Evolutionary conservation across 2,329 filamentous ascomycete species (phyloP), one percentile per base, ranked within the genome.

Genomic region (Alternaria dauci): DNA sequence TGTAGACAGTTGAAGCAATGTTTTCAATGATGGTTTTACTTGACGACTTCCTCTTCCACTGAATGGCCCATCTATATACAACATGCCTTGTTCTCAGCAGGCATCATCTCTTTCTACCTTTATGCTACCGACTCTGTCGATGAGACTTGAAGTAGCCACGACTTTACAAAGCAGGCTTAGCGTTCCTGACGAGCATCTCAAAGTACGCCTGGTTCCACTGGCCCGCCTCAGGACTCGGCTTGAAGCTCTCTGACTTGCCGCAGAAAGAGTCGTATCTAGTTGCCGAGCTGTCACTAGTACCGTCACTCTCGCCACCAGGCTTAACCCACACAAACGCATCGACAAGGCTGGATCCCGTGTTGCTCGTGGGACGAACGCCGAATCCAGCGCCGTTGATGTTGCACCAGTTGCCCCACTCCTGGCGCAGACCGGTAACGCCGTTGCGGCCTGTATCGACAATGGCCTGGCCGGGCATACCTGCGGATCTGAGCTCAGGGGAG

Each of bases 251-350:
- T 0, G 79, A 68, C 32, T 82, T 79, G 8, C 87, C 87, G 64
- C 87, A 89, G 79, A 84, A 82, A 46, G 77, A 77, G 73, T 88
- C 86, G 69, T 86, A 88, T 30, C 84, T 82, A 32, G 76, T 72
- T 4, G 87, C 82, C 20, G 56, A 59, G 2, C 71, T 60, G 56
- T 80, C 73, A 34, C 69, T 76, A 0, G 83, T 85, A 59, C 83
- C 83, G 65, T 85, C 84, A 20, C 79, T 81, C 74, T 86, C 84
- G 55, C 83, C 83, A 68, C 89, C 89, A 5, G 89, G 89, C 84
- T 91, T 91, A 69, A 90, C 81, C 89, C 89, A 91, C 60, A 91
- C 88, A 65, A 91, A 89, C 30, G 88, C 85, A 75, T 91, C 89
- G 23, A 84, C 81, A 25, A 88, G 79, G 2, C 78, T 72, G 61